These are phyloP conservation scores for Ilyonectria sp. DNA, from an alignment of 2,329 filamentous ascomycete species.

Conservation along the genomic window DNA sequence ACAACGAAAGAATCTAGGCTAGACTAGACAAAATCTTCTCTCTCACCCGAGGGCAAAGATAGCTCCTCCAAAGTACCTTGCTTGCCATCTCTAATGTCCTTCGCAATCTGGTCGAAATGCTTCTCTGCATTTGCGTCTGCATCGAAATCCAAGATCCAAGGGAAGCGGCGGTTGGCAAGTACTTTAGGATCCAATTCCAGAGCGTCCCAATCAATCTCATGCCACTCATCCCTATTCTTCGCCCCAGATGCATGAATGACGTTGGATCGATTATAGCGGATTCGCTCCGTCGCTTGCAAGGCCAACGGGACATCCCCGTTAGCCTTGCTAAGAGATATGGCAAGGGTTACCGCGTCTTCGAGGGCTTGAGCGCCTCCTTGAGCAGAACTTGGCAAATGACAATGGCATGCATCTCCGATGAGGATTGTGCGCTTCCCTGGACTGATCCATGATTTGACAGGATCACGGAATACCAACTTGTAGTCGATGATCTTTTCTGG, in stretches of 20 bases:
- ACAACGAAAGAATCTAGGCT: too few relatives aligned
- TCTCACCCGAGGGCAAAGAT: slow-evolving; percentile 1
- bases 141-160: slow-evolving; percentile 19
- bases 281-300: neutral
- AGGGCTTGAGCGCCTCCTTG: slow-evolving; percentile 21
- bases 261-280: slow-evolving; percentile 16
- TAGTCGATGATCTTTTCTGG: slow-evolving; percentile 9
- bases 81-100: slow-evolving; percentile 5
- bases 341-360: slow-evolving; percentile 4
- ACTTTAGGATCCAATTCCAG: slow-evolving; percentile 10
- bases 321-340: slow-evolving; percentile 7
- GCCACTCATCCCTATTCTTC: slow-evolving; percentile 17
- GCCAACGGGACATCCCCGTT: slow-evolving; percentile 15
- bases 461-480: slow-evolving; percentile 12
- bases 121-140: neutral
- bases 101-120: slow-evolving; percentile 6
- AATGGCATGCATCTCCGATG: slow-evolving; percentile 20
- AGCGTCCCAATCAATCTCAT: slow-evolving; percentile 10
- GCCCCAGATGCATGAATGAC: slow-evolving; percentile 5
- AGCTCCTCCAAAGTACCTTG: slow-evolving; percentile 13
- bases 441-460: slow-evolving; percentile 7
- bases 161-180: neutral
- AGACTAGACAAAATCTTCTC: too few relatives aligned
- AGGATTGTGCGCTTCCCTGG: slow-evolving; percentile 8
- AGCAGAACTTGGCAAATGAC: slow-evolving; percentile 16